A percentile compares a stretch with the other conserved stretches of the same genome.
These are phyloP conservation scores for Fusarium brachygibbosum DNA, from an alignment of 2,329 filamentous ascomycete species.

Conservation along the genomic window DNA sequence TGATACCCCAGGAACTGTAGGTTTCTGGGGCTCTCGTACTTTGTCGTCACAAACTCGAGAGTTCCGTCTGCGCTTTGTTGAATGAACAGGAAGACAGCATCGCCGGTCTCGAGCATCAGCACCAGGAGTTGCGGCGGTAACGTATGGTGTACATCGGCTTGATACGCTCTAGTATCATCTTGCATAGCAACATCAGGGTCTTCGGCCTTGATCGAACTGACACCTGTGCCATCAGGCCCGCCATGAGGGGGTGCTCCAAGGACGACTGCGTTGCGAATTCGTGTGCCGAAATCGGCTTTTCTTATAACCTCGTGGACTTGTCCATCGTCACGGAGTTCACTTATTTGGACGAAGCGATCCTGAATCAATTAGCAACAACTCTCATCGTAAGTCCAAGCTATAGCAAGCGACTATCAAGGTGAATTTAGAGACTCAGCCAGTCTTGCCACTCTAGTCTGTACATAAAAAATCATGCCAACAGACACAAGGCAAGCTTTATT, in stretches of 20 bases:
- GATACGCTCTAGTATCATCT: slow-evolving; percentile 41
- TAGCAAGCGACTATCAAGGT: background rate
- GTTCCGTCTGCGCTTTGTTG: slow-evolving; percentile 58
- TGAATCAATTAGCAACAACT: slow-evolving; percentile 50
- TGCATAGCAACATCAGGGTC: slow-evolving; percentile 57
- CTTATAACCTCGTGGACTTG: slow-evolving; percentile 81
- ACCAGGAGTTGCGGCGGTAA: slow-evolving; percentile 86
- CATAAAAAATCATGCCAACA: background rate
- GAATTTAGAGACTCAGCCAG: slow-evolving; percentile 1
- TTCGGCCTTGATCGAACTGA: slow-evolving; percentile 55
- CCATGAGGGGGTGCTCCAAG: slow-evolving; percentile 68
- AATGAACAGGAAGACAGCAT: slow-evolving; percentile 83
- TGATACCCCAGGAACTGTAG: slow-evolving; percentile 72
- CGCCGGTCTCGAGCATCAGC: slow-evolving; percentile 78
- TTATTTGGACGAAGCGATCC: slow-evolving; percentile 85
- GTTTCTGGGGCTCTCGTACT: slow-evolving; percentile 69
- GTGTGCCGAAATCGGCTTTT: slow-evolving; percentile 82
- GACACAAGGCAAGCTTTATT: no score
- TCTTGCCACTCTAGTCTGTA: background rate
- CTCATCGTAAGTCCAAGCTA: background rate
- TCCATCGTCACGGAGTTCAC: slow-evolving; percentile 77
- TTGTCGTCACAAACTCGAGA: slow-evolving; percentile 72
- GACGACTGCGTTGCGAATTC: slow-evolving; percentile 83
- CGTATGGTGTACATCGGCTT: slow-evolving; percentile 20
- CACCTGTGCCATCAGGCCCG: slow-evolving; percentile 39